These are phyloP conservation scores for Tetradesmus obliquus DNA, from an alignment of 139 green algal genomes.

Conservation along the genomic window DNA sequence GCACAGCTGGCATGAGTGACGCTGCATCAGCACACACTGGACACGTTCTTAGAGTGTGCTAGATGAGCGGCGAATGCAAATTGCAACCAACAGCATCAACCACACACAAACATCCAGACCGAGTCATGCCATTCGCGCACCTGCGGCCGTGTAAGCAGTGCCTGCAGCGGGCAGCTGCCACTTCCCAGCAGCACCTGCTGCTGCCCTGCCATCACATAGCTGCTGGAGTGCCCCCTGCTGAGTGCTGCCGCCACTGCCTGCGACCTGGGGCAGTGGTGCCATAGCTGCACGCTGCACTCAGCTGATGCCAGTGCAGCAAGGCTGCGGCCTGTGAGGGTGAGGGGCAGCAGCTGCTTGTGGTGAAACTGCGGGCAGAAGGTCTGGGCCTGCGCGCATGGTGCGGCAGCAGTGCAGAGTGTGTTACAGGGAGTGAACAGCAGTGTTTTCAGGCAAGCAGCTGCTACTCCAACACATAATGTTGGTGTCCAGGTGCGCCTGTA, in stretches of 20 bases:
- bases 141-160: conserved; percentile 58
- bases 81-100: too few species aligned
- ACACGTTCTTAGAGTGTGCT: too few species aligned
- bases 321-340: conserved; percentile 37
- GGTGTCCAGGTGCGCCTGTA: too few species aligned
- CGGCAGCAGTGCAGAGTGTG: neutral
- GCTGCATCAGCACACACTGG: too few species aligned
- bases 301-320: conserved; percentile 52
- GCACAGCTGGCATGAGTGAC: too few species aligned
- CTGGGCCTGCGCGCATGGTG: conserved; percentile 53
- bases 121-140: conserved; percentile 7
- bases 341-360: conserved; percentile 39
- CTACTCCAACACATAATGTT: neutral
- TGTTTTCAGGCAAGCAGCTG: neutral
- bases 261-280: conserved; percentile 67
- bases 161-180: conserved; percentile 23
- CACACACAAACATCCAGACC: neutral
- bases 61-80: too few species aligned
- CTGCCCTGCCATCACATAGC: conserved; percentile 33
- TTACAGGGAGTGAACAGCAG: too few species aligned
- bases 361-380: conserved; percentile 70
- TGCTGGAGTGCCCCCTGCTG: conserved; percentile 32
- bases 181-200: conserved; percentile 65
- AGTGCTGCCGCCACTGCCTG: conserved; percentile 54
- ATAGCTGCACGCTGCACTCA: conserved; percentile 61